phyloP scores from a whole-genome alignment of 1,139 yeast genomes.

The Candida freyschussii region DNA sequence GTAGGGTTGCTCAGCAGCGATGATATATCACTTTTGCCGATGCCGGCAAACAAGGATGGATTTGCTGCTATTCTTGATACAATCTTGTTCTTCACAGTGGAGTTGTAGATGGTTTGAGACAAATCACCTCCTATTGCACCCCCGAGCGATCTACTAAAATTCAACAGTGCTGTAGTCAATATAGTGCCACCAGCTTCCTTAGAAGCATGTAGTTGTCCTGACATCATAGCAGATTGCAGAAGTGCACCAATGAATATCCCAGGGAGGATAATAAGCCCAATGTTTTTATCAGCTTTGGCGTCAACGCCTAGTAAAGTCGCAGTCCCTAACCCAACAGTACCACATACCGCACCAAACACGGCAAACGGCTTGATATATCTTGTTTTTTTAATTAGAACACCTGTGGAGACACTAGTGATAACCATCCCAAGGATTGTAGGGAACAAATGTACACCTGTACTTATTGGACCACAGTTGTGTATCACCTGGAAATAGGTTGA shows the following conservation, averaged over 20 bases:
- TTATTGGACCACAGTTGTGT: slow-evolving; percentile 40
- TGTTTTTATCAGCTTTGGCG: slow-evolving; percentile 35
- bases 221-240: slow-evolving; percentile 48
- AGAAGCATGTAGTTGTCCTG: slow-evolving; percentile 56
- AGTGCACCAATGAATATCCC: slow-evolving; percentile 54
- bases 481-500: slow-evolving; percentile 56
- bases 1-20: slow-evolving; percentile 5
- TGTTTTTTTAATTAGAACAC: slow-evolving; percentile 41
- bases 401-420: slow-evolving; percentile 41
- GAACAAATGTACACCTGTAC: slow-evolving; percentile 53
- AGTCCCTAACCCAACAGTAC: slow-evolving; percentile 51
- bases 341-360: slow-evolving; percentile 39
- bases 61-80: not conserved
- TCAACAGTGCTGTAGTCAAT: slow-evolving; percentile 43
- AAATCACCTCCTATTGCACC: slow-evolving; percentile 47
- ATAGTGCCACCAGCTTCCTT: slow-evolving; percentile 46
- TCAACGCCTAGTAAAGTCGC: slow-evolving; percentile 36
- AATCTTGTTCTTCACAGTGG: slow-evolving; percentile 31
- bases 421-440: slow-evolving; percentile 52
- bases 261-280: slow-evolving; percentile 49
- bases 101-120: slow-evolving; percentile 44
- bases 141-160: slow-evolving; percentile 43
- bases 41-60: slow-evolving; percentile 3
- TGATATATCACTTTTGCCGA: not conserved
- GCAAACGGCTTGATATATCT: slow-evolving; percentile 46